Evolutionary conservation across 2,329 filamentous ascomycete genomes (phyloP), one percentile per base, ranked within the genome.

Genomic region (Sclerotinia borealis): DNA sequence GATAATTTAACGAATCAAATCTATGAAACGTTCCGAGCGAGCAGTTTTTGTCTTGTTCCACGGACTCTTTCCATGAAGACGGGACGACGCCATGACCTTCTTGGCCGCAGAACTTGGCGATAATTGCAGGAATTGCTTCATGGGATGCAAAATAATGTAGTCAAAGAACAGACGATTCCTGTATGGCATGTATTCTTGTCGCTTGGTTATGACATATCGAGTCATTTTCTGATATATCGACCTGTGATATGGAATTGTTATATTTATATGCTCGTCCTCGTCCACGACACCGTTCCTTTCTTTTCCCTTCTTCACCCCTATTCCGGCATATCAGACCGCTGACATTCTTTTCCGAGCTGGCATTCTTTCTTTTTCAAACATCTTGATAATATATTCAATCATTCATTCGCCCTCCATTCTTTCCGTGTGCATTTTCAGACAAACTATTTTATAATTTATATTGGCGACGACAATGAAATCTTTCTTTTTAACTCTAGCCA

Each of bases 381-480:
- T 36, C 25, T 59, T 3, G 31, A 36, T 36, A 17, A 25, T 49
- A 37, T 59, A 39, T 39, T 55, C 31, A 50, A 17, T 41, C 17
- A 8, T 22, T 34, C 9, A 17, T 25, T 34, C 34, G 9, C 7
- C 17, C 34, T 39, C 34, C 22, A 50, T 31, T 41, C 11, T n/a
- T 51, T 51, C 25, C 25, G 17, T 41, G 37, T 55, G 43, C 13
- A 37, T 17, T 39, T 37, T 37, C 8, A 15, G 15, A 15, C n/a
- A n/a, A 25, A 22, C 17, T 4, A 27, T 37, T 58, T 58, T 34
- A 9, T 58, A 48, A 58, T 62, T 25, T 15, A n/a, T 61, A 45
- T 59, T 39, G 54, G 39, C 19, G 17, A 43, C 11, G 22, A 60
- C 60, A 3, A 63, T 67, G 60, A 61, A 56, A 29, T 29, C 61